Conservation (phyloP, 192 early-diverging fungal species). For the Pilaira anomala region DNA sequence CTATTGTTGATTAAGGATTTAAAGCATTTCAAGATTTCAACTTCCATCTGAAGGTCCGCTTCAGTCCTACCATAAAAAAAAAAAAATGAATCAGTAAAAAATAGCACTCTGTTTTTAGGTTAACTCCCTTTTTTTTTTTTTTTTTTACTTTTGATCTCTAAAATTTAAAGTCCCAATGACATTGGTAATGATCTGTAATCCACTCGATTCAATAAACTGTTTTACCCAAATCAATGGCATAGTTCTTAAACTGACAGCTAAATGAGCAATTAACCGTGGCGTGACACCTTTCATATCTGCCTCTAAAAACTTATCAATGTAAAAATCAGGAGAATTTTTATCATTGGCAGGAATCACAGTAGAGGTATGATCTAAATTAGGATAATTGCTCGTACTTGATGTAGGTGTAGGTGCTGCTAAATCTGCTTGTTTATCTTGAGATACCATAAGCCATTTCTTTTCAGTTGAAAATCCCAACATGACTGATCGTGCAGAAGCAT, state of each 20-base stretch:
- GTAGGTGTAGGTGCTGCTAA: constrained; percentile 23
- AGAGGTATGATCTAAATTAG: no score
- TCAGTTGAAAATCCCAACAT: constrained; percentile 48
- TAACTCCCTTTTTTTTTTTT: constrained; percentile 5
- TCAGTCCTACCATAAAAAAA: constrained; percentile 50
- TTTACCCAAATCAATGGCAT: constrained; percentile 66
- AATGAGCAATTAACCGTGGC: constrained; percentile 43
- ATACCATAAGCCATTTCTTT: constrained; percentile 60
- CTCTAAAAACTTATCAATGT: constrained; percentile 52
- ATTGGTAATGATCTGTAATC: constrained; percentile 67
- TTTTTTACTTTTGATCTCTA: constrained; percentile 48
- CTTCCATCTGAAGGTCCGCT: constrained; percentile 73
- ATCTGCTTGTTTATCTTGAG: constrained; percentile 46
- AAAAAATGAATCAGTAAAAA: constrained; percentile 28
- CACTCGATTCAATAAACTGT: constrained; percentile 74
- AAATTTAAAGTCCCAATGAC: constrained; percentile 63
- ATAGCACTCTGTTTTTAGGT: not conserved
- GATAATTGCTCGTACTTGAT: constrained; percentile 12
- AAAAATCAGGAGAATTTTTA: constrained; percentile 56
- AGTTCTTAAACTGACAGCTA: constrained; percentile 54
- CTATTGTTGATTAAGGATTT: constrained; percentile 72
- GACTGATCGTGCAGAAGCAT: constrained; percentile 40
- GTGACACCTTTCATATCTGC: constrained; percentile 50
- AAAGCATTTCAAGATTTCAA: constrained; percentile 78
- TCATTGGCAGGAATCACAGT: constrained; percentile 24